Percentiles rank a stretch among this genome's conserved stretches.
Conservation (phyloP, 2,329 filamentous ascomycete genomes). For the Epichloe scottii region DNA sequence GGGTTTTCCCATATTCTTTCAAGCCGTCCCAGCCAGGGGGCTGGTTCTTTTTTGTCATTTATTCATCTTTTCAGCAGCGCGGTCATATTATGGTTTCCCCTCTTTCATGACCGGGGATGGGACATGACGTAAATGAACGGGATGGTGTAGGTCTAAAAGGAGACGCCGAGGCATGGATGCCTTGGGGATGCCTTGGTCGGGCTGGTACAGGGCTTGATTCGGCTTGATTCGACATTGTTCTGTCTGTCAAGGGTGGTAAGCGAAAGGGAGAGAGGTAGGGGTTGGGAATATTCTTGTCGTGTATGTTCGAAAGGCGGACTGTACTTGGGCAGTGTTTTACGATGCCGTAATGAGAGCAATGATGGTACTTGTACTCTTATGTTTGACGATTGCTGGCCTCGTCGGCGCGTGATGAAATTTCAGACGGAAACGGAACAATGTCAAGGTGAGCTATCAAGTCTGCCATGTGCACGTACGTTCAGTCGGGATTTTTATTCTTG, state of each 20-base stretch:
- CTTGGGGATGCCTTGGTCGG: not conserved
- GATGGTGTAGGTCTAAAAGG: too few species aligned
- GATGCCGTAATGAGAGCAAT: constrained; percentile 20
- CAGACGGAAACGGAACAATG: too few species aligned
- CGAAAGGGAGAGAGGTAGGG: not conserved
- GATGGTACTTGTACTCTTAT: constrained; percentile 6
- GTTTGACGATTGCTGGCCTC: too few species aligned
- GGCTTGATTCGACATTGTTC: not conserved
- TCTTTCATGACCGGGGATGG: too few species aligned
- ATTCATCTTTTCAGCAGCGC: not conserved
- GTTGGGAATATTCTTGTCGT: constrained; percentile 4
- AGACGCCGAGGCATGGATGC: too few species aligned
- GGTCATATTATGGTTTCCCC: too few species aligned
- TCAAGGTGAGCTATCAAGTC: too few species aligned
- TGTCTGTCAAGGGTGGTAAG: too few species aligned
- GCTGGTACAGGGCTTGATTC: not conserved
- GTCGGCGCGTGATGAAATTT: constrained; percentile 1
- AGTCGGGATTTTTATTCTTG: too few species aligned
- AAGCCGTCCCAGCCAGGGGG: not conserved
- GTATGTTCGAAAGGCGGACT: constrained; percentile 13
- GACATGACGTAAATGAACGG: too few species aligned
- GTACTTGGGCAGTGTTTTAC: constrained; percentile 13
- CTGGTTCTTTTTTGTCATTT: not conserved
- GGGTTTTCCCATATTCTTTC: not conserved
- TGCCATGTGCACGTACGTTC: too few species aligned